A percentile compares a stretch with the other conserved stretches of the same genome.
phyloP scores from a whole-genome alignment of 1,139 yeast species.

The Scheffersomyces illinoinensis region DNA sequence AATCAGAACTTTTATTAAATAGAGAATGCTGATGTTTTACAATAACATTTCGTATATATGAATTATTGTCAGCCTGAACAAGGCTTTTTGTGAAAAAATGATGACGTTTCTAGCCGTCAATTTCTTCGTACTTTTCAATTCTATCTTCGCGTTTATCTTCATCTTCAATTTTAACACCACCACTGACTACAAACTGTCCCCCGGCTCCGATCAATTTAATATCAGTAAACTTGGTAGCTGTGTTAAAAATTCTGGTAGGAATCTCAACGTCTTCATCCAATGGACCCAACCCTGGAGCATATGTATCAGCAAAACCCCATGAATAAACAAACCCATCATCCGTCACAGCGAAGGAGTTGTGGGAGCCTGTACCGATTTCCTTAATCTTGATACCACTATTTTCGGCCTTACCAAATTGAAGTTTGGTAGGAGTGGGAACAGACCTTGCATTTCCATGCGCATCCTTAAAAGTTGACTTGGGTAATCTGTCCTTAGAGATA shows the following conservation, averaged over 20 bases:
- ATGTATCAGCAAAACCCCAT: slow-evolving; percentile 98
- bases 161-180: slow-evolving; percentile 67
- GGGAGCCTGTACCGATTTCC: slow-evolving; percentile 80
- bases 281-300: slow-evolving; percentile 93
- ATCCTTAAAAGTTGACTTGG: slow-evolving; percentile 71
- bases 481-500: slow-evolving; percentile 60
- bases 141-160: slow-evolving; percentile 65
- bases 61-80: neutral
- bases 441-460: slow-evolving; percentile 80
- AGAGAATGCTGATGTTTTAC: neutral
- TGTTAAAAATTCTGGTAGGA: slow-evolving; percentile 86
- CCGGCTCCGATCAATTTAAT: slow-evolving; percentile 82
- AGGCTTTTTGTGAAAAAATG: neutral
- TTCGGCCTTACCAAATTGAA: slow-evolving; percentile 35
- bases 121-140: slow-evolving; percentile 48
- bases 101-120: slow-evolving; percentile 7
- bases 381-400: slow-evolving; percentile 46
- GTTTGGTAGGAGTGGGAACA: slow-evolving; percentile 80
- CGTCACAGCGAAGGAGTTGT: slow-evolving; percentile 86
- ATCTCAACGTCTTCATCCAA: slow-evolving; percentile 83
- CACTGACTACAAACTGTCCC: slow-evolving; percentile 91
- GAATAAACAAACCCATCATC: slow-evolving; percentile 83
- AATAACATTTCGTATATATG: neutral
- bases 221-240: slow-evolving; percentile 82
- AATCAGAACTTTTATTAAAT: neutral